Percentiles rank a stretch among this genome's conserved stretches.
phyloP scores from a whole-genome alignment of 2,329 filamentous ascomycete genomes.

The Botrytis hyacinthi region DNA sequence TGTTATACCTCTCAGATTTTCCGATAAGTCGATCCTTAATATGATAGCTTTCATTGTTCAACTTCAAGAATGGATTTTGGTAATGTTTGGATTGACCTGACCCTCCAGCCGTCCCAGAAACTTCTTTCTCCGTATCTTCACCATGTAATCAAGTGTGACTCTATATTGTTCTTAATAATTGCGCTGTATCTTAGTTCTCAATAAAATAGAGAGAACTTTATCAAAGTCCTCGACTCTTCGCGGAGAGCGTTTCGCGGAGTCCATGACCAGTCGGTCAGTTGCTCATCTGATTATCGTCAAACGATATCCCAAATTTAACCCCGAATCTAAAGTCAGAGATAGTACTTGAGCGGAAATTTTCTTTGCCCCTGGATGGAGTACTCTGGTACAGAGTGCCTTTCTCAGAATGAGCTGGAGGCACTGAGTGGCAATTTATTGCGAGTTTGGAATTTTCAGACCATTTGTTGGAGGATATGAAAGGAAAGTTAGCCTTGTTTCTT shows the following conservation, averaged over 20 bases:
- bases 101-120: neutral
- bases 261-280: no score
- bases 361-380: neutral
- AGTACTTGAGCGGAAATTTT: rapidly evolving
- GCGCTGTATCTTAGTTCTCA: no score
- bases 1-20: no score
- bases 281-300: neutral
- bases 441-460: neutral
- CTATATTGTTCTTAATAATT: neutral
- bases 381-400: rapidly evolving
- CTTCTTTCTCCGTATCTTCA: no score
- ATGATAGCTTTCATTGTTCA: neutral
- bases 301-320: neutral
- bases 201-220: no score
- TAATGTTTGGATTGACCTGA: rapidly evolving
- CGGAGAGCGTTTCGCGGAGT: neutral
- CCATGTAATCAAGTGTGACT: rapidly evolving
- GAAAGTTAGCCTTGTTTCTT: neutral
- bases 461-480: neutral
- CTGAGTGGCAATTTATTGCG: neutral
- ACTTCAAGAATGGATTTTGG: neutral
- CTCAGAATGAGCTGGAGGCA: neutral
- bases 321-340: rapidly evolving
- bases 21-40: no score
- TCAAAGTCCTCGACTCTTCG: no score